Evolutionary conservation across 148 eudicot genomes (phyloP).

Genomic region (Tetragonia tetragonoides): DNA sequence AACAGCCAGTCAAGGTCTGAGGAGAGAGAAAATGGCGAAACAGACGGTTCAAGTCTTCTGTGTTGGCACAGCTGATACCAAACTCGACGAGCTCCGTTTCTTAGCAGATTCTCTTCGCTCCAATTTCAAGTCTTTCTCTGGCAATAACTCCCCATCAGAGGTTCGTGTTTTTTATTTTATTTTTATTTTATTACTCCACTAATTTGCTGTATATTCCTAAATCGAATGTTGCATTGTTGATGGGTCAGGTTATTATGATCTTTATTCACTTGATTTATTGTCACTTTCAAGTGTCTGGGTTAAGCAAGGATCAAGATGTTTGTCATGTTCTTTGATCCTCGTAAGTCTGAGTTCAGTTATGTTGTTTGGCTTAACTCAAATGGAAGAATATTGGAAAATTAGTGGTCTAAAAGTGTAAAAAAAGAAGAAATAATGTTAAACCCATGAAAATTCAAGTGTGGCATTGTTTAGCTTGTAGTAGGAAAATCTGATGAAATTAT

Average conservation of each 20-base stretch:
- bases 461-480: not conserved
- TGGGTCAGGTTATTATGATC: not conserved
- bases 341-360: not conserved
- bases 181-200: not conserved
- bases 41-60: slow-evolving; percentile 45
- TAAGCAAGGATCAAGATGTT: not conserved
- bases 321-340: not conserved
- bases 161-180: slow-evolving; percentile 21
- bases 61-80: slow-evolving; percentile 86
- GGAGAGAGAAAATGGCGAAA: slow-evolving; percentile 30
- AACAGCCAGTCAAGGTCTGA: not conserved
- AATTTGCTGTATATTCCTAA: too few species aligned
- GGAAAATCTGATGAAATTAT: not conserved
- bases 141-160: slow-evolving; percentile 38
- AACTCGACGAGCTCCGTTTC: slow-evolving; percentile 72
- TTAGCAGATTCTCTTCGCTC: slow-evolving; percentile 62
- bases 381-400: too few species aligned
- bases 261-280: not conserved
- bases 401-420: too few species aligned
- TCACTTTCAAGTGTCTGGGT: not conserved
- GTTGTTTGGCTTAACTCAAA: not conserved
- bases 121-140: slow-evolving; percentile 50
- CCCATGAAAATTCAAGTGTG: too few species aligned
- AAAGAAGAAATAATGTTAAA: too few species aligned
- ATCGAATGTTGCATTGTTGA: too few species aligned